These are phyloP conservation scores for Boletus semigastroideus DNA, from an alignment of 1,284 basidiomycete genomes.

Conservation along the genomic window DNA sequence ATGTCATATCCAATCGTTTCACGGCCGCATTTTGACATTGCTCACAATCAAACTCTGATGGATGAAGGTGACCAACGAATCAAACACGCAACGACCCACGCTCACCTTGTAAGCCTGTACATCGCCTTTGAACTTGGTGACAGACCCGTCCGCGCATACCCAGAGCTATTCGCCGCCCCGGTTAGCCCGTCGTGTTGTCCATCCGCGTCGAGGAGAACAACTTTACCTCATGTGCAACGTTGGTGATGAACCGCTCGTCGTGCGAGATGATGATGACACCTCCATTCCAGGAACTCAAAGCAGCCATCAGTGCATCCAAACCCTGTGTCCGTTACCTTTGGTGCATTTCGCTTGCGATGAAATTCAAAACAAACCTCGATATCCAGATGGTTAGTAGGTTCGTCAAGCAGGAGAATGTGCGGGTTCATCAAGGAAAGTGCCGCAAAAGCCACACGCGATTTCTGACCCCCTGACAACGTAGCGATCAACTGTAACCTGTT, in stretches of 20 bases:
- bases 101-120: conserved; percentile 89
- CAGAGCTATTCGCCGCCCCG: conserved; percentile 54
- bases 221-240: conserved; percentile 71
- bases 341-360: not conserved
- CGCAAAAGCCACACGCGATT: conserved; percentile 95
- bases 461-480: conserved; percentile 94
- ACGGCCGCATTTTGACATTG: conserved; percentile 69
- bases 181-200: not conserved
- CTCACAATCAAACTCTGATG: conserved; percentile 73
- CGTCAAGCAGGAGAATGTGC: conserved; percentile 88
- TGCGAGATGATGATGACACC: conserved; percentile 93
- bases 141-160: conserved; percentile 88
- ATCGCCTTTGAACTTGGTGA: conserved; percentile 86
- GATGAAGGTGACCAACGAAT: conserved; percentile 1
- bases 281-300: conserved; percentile 91
- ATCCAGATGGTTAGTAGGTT: conserved; percentile 98
- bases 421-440: conserved; percentile 87
- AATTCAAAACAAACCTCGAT: conserved; percentile 59
- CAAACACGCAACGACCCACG: conserved; percentile 4
- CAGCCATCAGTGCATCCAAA: conserved; percentile 93
- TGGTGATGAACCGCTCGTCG: conserved; percentile 92
- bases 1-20: not conserved
- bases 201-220: not conserved
- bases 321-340: conserved; percentile 44
- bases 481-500: conserved; percentile 73